These are phyloP conservation scores for Sporothrix humicola DNA, from an alignment of 2,329 filamentous ascomycete genomes.

Conservation along the genomic window DNA sequence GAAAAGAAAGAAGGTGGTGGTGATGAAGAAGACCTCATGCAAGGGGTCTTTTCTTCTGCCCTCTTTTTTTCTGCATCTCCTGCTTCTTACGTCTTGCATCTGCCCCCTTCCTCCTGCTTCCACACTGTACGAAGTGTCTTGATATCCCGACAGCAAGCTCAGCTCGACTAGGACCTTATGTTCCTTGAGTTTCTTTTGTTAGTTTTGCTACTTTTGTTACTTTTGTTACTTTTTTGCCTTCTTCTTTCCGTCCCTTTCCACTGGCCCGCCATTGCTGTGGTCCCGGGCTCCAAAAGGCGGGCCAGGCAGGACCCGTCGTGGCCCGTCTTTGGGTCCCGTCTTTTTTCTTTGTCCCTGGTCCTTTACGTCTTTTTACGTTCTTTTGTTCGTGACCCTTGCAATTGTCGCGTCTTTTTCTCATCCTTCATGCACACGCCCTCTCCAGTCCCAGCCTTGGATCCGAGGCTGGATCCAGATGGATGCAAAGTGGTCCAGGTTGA, in stretches of 20 bases:
- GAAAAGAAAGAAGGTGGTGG: background rate
- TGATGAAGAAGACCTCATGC: background rate
- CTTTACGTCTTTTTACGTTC: no score
- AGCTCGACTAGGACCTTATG: constrained; percentile 7
- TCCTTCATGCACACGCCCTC: constrained; percentile 23
- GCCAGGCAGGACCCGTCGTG: background rate
- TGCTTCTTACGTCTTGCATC: background rate
- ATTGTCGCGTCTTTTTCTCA: no score
- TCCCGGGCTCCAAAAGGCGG: background rate
- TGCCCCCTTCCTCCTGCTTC: background rate
- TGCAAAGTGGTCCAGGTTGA: background rate
- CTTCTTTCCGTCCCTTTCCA: constrained; percentile 1
- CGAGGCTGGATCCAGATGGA: background rate
- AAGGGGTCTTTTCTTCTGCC: background rate
- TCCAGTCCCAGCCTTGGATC: background rate
- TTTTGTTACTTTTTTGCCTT: background rate
- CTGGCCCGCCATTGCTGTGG: background rate
- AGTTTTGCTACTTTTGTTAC: background rate
- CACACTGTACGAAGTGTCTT: background rate
- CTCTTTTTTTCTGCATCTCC: background rate
- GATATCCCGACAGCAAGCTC: background rate
- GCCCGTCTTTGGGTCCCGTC: background rate
- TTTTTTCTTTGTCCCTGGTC: background rate
- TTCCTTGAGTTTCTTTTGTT: background rate
- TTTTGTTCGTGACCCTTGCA: no score